Conservation (phyloP, 768 basidiomycete genomes). For the Macrocybe gigantea region DNA sequence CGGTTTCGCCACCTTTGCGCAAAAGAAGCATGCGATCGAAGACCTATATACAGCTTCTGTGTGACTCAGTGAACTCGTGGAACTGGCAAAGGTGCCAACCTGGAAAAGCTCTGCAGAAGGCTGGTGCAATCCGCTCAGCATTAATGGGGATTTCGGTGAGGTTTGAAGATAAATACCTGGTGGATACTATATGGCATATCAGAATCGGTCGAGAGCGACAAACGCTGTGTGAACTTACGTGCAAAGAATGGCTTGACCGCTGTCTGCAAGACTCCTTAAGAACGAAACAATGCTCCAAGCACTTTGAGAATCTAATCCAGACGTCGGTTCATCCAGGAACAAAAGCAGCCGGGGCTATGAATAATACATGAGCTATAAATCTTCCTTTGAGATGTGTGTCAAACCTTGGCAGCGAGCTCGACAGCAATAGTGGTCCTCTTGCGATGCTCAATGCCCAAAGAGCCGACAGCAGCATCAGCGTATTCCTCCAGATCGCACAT, state of each 20-base stretch:
- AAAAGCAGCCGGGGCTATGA: conserved; percentile 68
- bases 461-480: conserved; percentile 62
- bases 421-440: conserved; percentile 59
- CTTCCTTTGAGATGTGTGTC: conserved; percentile 19
- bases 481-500: conserved; percentile 58
- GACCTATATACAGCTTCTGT: conserved; percentile 16
- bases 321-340: conserved; percentile 88
- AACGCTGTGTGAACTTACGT: conserved; percentile 42
- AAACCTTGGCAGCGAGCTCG: conserved; percentile 41
- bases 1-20: conserved; percentile 70
- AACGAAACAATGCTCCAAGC: conserved; percentile 81
- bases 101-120: conserved; percentile 81
- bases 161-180: conserved; percentile 19
- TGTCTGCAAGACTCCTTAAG: conserved; percentile 68
- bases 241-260: conserved; percentile 86
- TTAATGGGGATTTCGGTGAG: background rate
- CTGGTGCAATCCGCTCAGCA: conserved; percentile 18
- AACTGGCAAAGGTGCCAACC: conserved; percentile 10
- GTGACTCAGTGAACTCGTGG: background rate
- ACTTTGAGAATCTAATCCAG: conserved; percentile 81
- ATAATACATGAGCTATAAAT: conserved; percentile 20
- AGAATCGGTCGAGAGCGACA: background rate
- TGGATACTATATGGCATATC: conserved; percentile 30
- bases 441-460: conserved; percentile 39
- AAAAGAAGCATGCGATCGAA: conserved; percentile 78